These are phyloP conservation scores for Termitomyces sp. DNA, from an alignment of 768 basidiomycete species.

Conservation along the genomic window DNA sequence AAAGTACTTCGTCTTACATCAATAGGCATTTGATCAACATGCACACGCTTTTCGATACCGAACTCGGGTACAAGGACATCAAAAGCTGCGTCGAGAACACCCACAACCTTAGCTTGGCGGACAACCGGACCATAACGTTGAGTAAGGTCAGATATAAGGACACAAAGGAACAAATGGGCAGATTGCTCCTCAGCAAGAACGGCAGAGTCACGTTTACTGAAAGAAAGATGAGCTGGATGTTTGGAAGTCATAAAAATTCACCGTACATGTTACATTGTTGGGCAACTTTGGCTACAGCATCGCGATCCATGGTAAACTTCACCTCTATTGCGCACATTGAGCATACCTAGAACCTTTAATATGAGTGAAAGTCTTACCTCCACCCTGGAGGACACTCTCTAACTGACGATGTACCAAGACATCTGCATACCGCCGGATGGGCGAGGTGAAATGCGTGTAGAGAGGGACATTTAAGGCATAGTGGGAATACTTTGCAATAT, in stretches of 20 bases:
- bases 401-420: conserved; percentile 95
- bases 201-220: conserved; percentile 87
- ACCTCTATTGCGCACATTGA: conserved; percentile 45
- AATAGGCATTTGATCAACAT: conserved; percentile 98
- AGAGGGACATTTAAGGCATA: conserved; percentile 87
- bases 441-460: conserved; percentile 92
- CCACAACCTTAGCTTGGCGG: conserved; percentile 91
- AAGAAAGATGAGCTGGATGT: conserved; percentile 4
- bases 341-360: not conserved
- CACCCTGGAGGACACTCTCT: conserved; percentile 78
- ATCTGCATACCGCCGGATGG: conserved; percentile 91
- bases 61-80: conserved; percentile 96
- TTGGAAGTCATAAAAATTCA: not conserved
- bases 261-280: conserved; percentile 96
- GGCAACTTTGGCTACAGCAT: conserved; percentile 95
- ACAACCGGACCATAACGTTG: conserved; percentile 93
- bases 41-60: conserved; percentile 97
- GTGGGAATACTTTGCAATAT: conserved; percentile 96
- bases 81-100: conserved; percentile 96
- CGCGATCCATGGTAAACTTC: conserved; percentile 96
- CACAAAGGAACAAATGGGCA: conserved; percentile 90
- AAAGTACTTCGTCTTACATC: conserved; percentile 51
- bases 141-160: conserved; percentile 91
- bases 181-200: conserved; percentile 94
- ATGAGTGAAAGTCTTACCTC: conserved; percentile 35